Conservation (phyloP, 768 basidiomycete genomes). For the Boletus reticulatus region DNA sequence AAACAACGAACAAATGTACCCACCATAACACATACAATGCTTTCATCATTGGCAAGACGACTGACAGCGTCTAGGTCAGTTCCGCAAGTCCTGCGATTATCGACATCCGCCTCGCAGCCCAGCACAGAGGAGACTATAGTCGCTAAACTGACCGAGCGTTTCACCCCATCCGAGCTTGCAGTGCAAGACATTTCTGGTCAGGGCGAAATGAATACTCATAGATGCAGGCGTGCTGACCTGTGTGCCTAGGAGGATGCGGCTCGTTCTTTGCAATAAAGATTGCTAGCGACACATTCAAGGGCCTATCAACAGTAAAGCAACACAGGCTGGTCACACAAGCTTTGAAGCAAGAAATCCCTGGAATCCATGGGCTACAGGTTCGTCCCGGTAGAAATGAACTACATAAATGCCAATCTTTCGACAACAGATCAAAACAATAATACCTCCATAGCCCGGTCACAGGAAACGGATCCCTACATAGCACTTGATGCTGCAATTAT, state of each 20-base stretch:
- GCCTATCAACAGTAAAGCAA: conserved; percentile 85
- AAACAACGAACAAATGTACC: neutral
- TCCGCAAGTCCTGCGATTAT: conserved; percentile 30
- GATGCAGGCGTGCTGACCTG: neutral
- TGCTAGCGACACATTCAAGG: conserved; percentile 81
- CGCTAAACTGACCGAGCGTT: conserved; percentile 69
- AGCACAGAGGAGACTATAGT: conserved; percentile 54
- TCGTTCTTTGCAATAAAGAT: conserved; percentile 93
- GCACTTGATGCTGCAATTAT: conserved; percentile 4
- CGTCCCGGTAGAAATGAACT: conserved; percentile 19
- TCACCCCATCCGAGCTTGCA: conserved; percentile 75
- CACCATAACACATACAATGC: conserved; percentile 4
- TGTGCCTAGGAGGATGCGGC: conserved; percentile 84
- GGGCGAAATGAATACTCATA: conserved; percentile 16
- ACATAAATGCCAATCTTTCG: conserved; percentile 5
- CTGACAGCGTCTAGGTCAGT: conserved; percentile 23
- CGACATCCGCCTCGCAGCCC: conserved; percentile 23
- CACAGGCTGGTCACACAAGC: conserved; percentile 86
- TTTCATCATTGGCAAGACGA: conserved; percentile 34
- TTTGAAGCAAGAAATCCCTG: conserved; percentile 85
- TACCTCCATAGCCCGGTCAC: conserved; percentile 20
- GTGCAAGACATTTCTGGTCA: conserved; percentile 96
- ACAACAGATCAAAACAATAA: conserved; percentile 43
- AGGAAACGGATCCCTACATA: neutral
- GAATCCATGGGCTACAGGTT: conserved; percentile 94